phyloP scores from a whole-genome alignment of 2,329 filamentous ascomycete genomes.

The Paraphaeosphaeria sporulosa region DNA sequence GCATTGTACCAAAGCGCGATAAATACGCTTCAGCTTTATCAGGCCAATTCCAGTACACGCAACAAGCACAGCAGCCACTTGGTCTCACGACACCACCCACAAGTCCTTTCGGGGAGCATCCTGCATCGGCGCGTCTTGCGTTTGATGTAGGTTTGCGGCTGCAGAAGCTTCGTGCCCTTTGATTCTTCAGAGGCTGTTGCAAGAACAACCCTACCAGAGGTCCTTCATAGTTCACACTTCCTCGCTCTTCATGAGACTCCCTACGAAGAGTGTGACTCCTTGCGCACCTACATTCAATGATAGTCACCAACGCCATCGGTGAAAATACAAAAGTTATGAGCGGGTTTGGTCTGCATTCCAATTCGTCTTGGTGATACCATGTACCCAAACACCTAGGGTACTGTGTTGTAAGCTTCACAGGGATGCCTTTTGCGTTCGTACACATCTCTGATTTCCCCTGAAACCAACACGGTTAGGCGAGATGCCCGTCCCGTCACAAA shows the following conservation, averaged over 20 bases:
- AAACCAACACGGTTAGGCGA: too few relatives aligned
- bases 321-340: neutral
- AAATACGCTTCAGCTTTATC: neutral
- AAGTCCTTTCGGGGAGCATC: constrained; percentile 58
- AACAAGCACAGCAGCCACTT: constrained; percentile 57
- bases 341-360: neutral
- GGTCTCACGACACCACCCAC: constrained; percentile 48
- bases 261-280: constrained; percentile 61
- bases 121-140: constrained; percentile 57
- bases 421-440: too few relatives aligned
- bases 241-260: constrained; percentile 53
- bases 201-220: constrained; percentile 53
- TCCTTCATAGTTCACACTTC: constrained; percentile 65
- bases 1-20: too few relatives aligned
- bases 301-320: neutral
- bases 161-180: constrained; percentile 47
- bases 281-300: constrained; percentile 56
- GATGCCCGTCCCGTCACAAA: too few relatives aligned
- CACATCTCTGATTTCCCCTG: too few relatives aligned
- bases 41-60: constrained; percentile 18
- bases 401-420: too few relatives aligned
- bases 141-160: constrained; percentile 51
- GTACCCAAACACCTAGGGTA: too few relatives aligned
- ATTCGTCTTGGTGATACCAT: too few relatives aligned
- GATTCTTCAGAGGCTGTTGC: constrained; percentile 47